Conservation (phyloP, 495 filamentous ascomycete species). For the Peziza echinospora region DNA sequence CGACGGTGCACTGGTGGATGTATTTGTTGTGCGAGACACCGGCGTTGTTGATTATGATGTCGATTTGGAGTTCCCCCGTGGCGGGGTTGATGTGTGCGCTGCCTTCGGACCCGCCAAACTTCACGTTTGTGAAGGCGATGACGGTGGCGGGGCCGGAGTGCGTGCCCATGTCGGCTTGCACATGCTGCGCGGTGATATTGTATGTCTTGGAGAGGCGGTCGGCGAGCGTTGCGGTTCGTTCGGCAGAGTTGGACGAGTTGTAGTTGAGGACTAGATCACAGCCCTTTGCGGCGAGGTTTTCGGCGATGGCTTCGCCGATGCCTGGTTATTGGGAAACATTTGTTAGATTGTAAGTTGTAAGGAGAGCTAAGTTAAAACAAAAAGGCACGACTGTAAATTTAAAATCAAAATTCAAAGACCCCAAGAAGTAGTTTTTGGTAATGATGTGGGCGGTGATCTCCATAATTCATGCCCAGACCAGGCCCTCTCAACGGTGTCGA, state of each 20-base stretch:
- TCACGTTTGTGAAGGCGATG: constrained; percentile 12
- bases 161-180: constrained; percentile 23
- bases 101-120: too few species aligned
- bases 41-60: constrained; percentile 82
- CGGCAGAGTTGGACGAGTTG: constrained; percentile 36
- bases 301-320: constrained; percentile 66
- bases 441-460: too few species aligned
- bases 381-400: too few species aligned
- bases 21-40: constrained; percentile 40
- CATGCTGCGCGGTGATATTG: constrained; percentile 10
- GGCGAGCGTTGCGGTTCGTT: constrained; percentile 24
- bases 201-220: constrained; percentile 22
- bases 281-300: constrained; percentile 57
- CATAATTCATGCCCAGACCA: too few species aligned
- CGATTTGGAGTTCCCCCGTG: constrained; percentile 36
- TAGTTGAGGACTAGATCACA: constrained; percentile 47
- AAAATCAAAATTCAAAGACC: too few species aligned
- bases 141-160: constrained; percentile 24
- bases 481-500: too few species aligned
- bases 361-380: too few species aligned
- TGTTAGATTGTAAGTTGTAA: background rate
- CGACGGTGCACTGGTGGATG: constrained; percentile 33
- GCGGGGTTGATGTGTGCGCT: constrained; percentile 20
- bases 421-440: too few species aligned
- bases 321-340: constrained; percentile 26